phyloP scores from a whole-genome alignment of 2,329 filamentous ascomycete species.

The Claviceps arundinis region DNA sequence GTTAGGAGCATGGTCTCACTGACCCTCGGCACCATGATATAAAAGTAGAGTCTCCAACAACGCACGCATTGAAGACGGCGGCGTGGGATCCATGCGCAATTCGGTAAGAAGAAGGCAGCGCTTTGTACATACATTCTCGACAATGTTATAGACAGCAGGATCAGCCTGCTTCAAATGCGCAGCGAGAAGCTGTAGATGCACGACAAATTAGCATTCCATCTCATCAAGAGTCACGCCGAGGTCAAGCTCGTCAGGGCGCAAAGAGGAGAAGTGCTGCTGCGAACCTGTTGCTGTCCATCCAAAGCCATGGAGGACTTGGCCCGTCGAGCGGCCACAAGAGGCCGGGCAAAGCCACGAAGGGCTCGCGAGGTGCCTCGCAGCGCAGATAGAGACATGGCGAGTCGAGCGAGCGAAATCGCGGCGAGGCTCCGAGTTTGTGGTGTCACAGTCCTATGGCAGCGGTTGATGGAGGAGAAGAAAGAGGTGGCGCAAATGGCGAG shows the following conservation, averaged over 20 bases:
- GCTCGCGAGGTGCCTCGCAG: slow-evolving; percentile 36
- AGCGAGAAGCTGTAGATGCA: slow-evolving; percentile 58
- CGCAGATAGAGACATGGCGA: slow-evolving; percentile 32
- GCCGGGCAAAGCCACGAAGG: slow-evolving; percentile 28
- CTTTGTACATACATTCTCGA: slow-evolving; percentile 57
- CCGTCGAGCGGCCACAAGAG: slow-evolving; percentile 19
- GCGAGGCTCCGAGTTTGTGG: no score
- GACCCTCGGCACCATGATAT: no score
- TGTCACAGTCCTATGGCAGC: no score
- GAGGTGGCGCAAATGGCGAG: no score
- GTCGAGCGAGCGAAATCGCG: not conserved
- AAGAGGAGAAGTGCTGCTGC: slow-evolving; percentile 8
- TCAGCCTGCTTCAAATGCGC: slow-evolving; percentile 73
- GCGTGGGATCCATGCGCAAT: not conserved
- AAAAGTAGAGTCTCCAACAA: no score
- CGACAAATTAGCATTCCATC: slow-evolving; percentile 6
- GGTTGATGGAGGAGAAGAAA: not conserved
- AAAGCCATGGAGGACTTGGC: slow-evolving; percentile 32
- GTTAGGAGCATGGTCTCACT: not conserved
- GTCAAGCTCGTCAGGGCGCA: slow-evolving; percentile 2
- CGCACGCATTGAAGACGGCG: no score
- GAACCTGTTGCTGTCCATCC: slow-evolving; percentile 48
- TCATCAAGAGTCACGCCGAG: not conserved
- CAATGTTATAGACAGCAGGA: slow-evolving; percentile 73
- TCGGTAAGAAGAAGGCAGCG: not conserved